phyloP scores from a whole-genome alignment of 2,329 filamentous ascomycete genomes.

The Macrophomina pseudophaseolina region DNA sequence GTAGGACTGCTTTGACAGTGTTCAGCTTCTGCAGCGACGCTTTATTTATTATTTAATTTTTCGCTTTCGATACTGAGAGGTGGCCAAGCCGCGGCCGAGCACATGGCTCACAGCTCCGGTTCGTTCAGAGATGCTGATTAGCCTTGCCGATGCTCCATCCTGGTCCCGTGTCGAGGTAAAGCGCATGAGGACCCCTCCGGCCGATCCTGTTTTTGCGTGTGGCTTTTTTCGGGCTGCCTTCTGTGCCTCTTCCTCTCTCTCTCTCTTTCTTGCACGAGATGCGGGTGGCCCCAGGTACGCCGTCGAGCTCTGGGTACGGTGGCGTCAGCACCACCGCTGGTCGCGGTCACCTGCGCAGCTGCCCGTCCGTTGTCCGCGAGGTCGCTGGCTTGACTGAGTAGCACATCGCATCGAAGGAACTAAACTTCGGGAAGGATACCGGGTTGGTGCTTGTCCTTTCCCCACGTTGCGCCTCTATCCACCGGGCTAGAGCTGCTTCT shows the following conservation, averaged over 20 bases:
- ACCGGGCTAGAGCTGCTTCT: not conserved
- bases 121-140: not conserved
- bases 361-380: not conserved
- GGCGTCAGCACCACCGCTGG: not conserved
- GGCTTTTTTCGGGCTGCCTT: not conserved
- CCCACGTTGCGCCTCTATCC: not conserved
- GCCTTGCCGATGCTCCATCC: not conserved
- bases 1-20: not conserved
- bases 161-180: not conserved
- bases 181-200: slow-evolving; percentile 10
- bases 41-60: not conserved
- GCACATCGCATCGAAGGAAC: not conserved
- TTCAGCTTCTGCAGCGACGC: not conserved
- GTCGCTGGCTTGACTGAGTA: not conserved
- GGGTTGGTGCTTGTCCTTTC: not conserved
- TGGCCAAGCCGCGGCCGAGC: not conserved
- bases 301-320: not conserved
- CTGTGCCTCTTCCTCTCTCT: not conserved
- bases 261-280: not conserved
- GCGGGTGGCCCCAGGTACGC: slow-evolving; percentile 4
- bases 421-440: not conserved
- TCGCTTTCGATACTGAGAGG: not conserved
- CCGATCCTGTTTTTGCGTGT: slow-evolving; percentile 17
- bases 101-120: not conserved
- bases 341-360: not conserved